Base-by-base conservation (phyloP, 1,284 basidiomycete species). In the Ganoderma boninense region DNA sequence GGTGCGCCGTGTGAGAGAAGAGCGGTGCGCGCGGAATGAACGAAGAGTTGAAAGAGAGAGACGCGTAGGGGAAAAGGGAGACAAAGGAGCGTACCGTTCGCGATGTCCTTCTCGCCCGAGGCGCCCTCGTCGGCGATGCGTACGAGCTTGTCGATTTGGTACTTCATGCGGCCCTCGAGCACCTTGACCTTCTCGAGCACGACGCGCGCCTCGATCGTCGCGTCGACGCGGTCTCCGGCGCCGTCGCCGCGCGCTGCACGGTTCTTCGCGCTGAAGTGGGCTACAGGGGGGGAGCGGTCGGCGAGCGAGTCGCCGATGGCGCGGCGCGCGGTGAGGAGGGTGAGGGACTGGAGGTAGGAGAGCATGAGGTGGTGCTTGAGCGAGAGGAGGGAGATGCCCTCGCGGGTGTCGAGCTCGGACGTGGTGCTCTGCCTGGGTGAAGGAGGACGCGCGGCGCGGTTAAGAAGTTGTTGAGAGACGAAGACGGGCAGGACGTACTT, bases 71-170 rank as follows among this genome's bases (percentile, higher is more conserved):
- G 23, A 10, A 52, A 3, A 26, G 23, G 23, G 26, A 13, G n/a
- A 23, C 29, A 13, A 38, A 38, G 1, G 38, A 23, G 77, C 84
- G 71, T 76, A 94, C 95, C 95, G 75, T 96, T 91, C 14, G 88
- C 82, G 23, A 87, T 83, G 66, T 89, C 86, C 57, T 86, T 80
- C 20, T 82, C 84, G n/a, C 84, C 83, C 13, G 87, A 84, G 2
- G 87, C 82, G 43, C 89, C 87, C 66, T 92, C 90, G 43, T 84
- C 81, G 0, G 95, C 93, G 5, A 94, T 82, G 68, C 90, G 87
- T 42, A 97, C 88, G 26, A 98, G 89, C 80, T 99, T 98, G 77
- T 98, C 97, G 77, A 99, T 95, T 81, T 99, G 97, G 80, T 99
- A 98, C 71, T 90, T 92, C 87, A 99, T 92, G 77, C 95, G 92